Percentiles rank a stretch among this genome's conserved stretches.
Conservation (phyloP, 306 rosid species). For the Vachellia pachyceras region DNA sequence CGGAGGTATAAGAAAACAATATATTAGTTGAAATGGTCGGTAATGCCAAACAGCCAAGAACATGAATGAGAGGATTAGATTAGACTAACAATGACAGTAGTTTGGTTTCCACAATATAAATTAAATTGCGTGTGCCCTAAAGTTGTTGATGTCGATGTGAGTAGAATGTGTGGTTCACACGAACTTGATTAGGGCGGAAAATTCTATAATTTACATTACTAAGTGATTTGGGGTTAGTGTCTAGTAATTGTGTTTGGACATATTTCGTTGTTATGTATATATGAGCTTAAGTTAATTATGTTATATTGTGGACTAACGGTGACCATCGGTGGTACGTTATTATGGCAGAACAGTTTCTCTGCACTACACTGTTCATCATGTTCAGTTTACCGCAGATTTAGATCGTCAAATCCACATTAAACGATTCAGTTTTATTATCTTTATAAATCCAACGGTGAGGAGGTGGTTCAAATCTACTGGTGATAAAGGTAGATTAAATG, state of each 20-base stretch:
- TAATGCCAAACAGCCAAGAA: conserved; percentile 27
- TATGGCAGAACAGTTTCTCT: neutral
- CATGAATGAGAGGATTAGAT: conserved; percentile 30
- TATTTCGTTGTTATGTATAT: too few species aligned
- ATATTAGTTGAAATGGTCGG: conserved; percentile 16
- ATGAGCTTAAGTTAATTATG: too few species aligned
- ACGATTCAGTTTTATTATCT: too few species aligned
- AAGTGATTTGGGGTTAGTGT: neutral
- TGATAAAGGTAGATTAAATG: too few species aligned
- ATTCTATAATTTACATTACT: neutral
- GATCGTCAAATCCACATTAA: too few species aligned
- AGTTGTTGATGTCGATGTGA: conserved; percentile 43
- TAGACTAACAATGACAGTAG: conserved; percentile 26
- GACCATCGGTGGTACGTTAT: neutral
- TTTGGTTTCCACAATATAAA: conserved; percentile 36
- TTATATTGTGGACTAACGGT: too few species aligned
- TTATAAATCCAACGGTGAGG: too few species aligned
- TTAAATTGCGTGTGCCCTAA: conserved; percentile 19
- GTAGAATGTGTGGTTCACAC: neutral
- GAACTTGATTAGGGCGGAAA: neutral
- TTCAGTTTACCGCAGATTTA: neutral
- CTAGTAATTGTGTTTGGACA: too few species aligned
- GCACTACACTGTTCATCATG: neutral
- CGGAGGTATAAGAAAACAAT: neutral
- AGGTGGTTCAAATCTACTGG: too few species aligned